A percentile compares a stretch with the other conserved stretches of the same genome.
Conservation (phyloP, 371 early-diverging fungal species). For the Mucor racemosus region DNA sequence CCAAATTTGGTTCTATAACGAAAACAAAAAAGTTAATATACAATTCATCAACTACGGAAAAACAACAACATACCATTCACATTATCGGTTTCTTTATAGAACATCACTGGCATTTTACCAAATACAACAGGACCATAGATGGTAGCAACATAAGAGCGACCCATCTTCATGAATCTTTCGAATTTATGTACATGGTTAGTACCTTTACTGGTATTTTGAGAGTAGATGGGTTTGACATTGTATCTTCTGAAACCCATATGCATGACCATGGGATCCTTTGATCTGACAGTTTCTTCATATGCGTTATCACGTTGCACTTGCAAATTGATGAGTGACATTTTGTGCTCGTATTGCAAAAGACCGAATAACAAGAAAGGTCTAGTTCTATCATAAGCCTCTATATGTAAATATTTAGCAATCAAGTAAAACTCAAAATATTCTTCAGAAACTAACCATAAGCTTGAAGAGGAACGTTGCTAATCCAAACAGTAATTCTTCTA, state of each 20-base stretch:
- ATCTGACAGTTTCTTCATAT: conserved; percentile 73
- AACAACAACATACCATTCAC: conserved; percentile 50
- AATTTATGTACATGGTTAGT: conserved; percentile 94
- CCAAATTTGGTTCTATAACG: conserved; percentile 61
- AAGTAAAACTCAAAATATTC: background rate
- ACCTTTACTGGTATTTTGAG: conserved; percentile 81
- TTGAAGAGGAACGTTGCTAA: conserved; percentile 71
- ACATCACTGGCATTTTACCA: conserved; percentile 77
- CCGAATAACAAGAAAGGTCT: conserved; percentile 82
- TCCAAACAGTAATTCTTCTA: conserved; percentile 66
- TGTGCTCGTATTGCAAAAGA: conserved; percentile 92
- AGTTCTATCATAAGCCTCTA: conserved; percentile 55
- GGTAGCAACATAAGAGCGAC: conserved; percentile 75
- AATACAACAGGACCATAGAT: conserved; percentile 91
- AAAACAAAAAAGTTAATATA: background rate
- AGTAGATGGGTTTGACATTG: conserved; percentile 83
- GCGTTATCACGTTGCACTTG: conserved; percentile 73
- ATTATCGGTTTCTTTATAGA: conserved; percentile 71
- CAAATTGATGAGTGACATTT: conserved; percentile 87
- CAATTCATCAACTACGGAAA: background rate
- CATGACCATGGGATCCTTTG: conserved; percentile 86
- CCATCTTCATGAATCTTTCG: conserved; percentile 85
- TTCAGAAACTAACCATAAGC: conserved; percentile 53
- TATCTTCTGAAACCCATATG: conserved; percentile 91
- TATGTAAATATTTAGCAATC: background rate